A percentile compares a stretch with the other conserved stretches of the same genome.
Conservation (phyloP, 306 rosid genomes). For the Trifolium dubium region DNA sequence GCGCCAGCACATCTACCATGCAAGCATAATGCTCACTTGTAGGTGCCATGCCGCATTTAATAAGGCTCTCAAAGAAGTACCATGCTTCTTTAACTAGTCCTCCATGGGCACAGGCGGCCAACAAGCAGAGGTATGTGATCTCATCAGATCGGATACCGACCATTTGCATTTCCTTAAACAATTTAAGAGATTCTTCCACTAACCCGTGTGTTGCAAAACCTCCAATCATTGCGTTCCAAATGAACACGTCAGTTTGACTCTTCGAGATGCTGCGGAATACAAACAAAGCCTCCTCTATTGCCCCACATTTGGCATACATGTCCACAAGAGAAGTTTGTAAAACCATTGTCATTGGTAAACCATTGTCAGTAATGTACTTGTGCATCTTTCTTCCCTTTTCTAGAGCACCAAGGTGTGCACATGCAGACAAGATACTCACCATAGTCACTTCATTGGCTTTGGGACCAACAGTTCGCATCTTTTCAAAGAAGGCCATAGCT, state of each 20-base stretch:
- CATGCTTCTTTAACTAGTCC: conserved; percentile 76
- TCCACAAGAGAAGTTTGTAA: conserved; percentile 79
- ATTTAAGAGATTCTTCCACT: conserved; percentile 56
- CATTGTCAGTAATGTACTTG: conserved; percentile 51
- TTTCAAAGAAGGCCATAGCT: conserved; percentile 64
- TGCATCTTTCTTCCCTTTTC: conserved; percentile 68
- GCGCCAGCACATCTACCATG: conserved; percentile 78
- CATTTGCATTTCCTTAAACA: conserved; percentile 63
- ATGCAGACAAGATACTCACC: conserved; percentile 81
- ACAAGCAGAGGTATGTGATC: conserved; percentile 78
- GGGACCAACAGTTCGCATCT: conserved; percentile 57
- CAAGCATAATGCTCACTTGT: conserved; percentile 74
- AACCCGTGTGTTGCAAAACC: conserved; percentile 80
- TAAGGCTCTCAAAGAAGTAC: conserved; percentile 66
- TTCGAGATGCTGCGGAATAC: conserved; percentile 52
- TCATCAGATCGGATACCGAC: conserved; percentile 66
- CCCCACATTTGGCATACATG: conserved; percentile 91
- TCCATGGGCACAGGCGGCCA: conserved; percentile 80
- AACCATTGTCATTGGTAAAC: conserved; percentile 59
- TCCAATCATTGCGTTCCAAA: conserved; percentile 84
- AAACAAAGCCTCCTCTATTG: conserved; percentile 66
- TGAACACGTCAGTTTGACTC: conserved; percentile 62
- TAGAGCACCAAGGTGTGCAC: conserved; percentile 76
- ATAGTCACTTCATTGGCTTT: conserved; percentile 76
- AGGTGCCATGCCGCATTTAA: conserved; percentile 56